phyloP scores from a whole-genome alignment of 2,329 filamentous ascomycete genomes.

The Fusarium sublunatum region DNA sequence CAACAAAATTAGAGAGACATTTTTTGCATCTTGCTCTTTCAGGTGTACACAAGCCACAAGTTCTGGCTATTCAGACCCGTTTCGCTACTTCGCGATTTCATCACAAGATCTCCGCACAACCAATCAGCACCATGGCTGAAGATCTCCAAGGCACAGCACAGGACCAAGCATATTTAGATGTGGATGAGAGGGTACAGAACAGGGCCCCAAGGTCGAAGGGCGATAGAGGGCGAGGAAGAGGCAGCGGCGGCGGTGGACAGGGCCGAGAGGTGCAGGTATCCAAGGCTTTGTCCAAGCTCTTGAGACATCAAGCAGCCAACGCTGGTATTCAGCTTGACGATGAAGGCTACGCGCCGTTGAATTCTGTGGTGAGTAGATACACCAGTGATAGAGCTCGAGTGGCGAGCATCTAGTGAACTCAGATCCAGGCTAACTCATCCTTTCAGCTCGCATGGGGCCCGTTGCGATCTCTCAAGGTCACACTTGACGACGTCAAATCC shows the following conservation, averaged over 20 bases:
- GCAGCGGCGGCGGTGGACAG: slow-evolving; percentile 47
- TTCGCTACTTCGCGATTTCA: background rate
- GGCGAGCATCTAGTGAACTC: background rate
- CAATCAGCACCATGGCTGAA: slow-evolving; percentile 34
- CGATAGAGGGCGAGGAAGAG: slow-evolving; percentile 41
- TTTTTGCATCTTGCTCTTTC: background rate
- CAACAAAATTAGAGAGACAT: background rate
- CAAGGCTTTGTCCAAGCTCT: slow-evolving; percentile 64
- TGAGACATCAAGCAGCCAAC: slow-evolving; percentile 67
- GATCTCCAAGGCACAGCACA: slow-evolving; percentile 7
- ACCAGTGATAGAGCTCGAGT: background rate
- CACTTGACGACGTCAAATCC: slow-evolving; percentile 76
- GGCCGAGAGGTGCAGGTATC: slow-evolving; percentile 63
- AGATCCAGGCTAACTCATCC: slow-evolving; percentile 10
- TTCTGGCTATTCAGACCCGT: background rate
- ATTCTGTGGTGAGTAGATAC: slow-evolving; percentile 66
- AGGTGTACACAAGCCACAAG: background rate
- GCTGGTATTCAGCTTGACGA: slow-evolving; percentile 68
- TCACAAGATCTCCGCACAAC: slow-evolving; percentile 2
- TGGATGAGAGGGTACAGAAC: slow-evolving; percentile 45
- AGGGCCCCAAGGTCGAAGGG: slow-evolving; percentile 35
- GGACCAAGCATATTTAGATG: slow-evolving; percentile 27
- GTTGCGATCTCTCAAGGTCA: slow-evolving; percentile 76
- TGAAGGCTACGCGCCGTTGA: slow-evolving; percentile 69
- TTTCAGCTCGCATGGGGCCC: slow-evolving; percentile 64